Conservation (phyloP, 768 basidiomycete genomes). For the Crucibulum laeve region DNA sequence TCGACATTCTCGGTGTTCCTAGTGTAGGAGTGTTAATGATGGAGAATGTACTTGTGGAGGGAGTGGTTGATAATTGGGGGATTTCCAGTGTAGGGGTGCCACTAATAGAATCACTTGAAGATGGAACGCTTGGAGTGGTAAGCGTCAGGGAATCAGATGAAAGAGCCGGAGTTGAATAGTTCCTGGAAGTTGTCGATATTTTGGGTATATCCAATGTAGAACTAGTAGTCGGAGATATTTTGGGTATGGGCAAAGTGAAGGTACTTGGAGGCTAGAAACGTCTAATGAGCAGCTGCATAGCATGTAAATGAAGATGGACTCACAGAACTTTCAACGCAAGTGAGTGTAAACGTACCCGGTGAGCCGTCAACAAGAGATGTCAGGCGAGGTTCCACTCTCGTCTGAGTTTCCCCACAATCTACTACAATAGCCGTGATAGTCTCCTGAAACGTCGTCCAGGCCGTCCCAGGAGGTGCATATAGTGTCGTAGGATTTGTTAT, state of each 20-base stretch:
- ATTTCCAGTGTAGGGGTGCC: not conserved
- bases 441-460: slow-evolving; percentile 14
- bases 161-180: not conserved
- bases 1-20: not conserved
- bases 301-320: not conserved
- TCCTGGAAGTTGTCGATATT: not conserved
- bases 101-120: not conserved
- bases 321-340: not conserved
- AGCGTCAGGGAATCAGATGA: too few species aligned
- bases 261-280: not conserved
- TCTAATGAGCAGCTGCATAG: not conserved
- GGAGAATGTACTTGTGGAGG: not conserved
- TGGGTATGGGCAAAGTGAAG: not conserved
- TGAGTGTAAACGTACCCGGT: not conserved
- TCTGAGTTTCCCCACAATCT: slow-evolving; percentile 17
- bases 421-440: slow-evolving; percentile 14
- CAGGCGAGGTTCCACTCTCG: slow-evolving; percentile 16
- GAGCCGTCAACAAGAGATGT: slow-evolving; percentile 8
- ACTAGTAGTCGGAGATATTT: not conserved
- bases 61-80: not conserved
- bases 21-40: not conserved
- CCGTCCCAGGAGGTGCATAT: slow-evolving; percentile 16
- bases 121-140: not conserved
- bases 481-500: slow-evolving; percentile 14
- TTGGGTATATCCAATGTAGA: not conserved